Evolutionary conservation across 106 monocot species (phyloP), one percentile per base, ranked within the genome.

Genomic region (Dendrobium catenatum): DNA sequence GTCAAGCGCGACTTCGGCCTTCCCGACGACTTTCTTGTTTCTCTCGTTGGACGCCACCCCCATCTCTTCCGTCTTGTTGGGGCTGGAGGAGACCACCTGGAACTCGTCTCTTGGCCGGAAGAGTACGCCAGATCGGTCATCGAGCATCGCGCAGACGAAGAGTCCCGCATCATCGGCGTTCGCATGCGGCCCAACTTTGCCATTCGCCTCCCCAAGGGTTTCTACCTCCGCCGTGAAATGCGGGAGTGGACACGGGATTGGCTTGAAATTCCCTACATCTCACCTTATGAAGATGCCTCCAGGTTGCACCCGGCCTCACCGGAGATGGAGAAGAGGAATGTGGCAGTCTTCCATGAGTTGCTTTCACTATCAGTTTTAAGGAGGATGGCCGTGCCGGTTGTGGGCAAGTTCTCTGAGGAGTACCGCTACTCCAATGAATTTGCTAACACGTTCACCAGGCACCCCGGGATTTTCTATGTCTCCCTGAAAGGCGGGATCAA

Each of bases 221-320:
- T 94, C 55, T 89, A 83, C 76, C 80, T 94, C 74, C 89, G 78
- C 85, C 94, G 85, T 80, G 94, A 98, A 82, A 98, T 94, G 92
- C 76, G 94, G 68, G 94, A 92, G 85, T 97, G 96, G 94, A 82
- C 83, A n/a, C 80, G 96, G 75, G 92, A 98, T 58, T 98, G 94
- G 97, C 59, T 98, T 5, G 92, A 98, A 66, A 73, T 98, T n/a
- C 94, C 94, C 0, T 97, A 94, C 77, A 31, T 98, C 10, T 94
- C 92, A 0, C 97, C 97, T 6, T 98, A 98, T 55, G 43, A 81
- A 0, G 97, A 98, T 20, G 81, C 85, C 6, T 90, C 92, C 1
- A n/a, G 26, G 18, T 77, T 92, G 79, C 74, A 79, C 19, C 84
- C 81, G 55, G 88, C 86, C 13, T 91, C 97, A 18, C 85, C 84